phyloP scores from a whole-genome alignment of 257 asterid genomes.

The Linaria vulgaris region DNA sequence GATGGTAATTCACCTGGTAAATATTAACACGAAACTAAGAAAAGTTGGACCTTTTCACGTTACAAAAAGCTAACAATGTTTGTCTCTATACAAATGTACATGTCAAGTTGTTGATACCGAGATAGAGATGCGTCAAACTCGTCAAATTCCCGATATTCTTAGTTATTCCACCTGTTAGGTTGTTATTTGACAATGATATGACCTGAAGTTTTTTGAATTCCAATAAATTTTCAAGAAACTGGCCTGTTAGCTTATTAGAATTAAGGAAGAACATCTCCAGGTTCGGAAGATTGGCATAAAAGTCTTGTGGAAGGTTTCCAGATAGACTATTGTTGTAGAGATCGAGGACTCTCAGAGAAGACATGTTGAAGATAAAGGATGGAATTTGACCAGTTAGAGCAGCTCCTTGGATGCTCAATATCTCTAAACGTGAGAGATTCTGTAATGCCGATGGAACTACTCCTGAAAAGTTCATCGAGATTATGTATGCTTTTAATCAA shows the following conservation, averaged over 20 bases:
- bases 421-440: slow-evolving; percentile 38
- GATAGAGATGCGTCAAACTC: slow-evolving; percentile 17
- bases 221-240: slow-evolving; percentile 33
- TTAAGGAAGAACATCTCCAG: slow-evolving; percentile 33
- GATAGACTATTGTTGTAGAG: slow-evolving; percentile 41
- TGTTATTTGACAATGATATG: slow-evolving; percentile 31
- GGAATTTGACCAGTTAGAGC: slow-evolving; percentile 30
- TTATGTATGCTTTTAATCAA: too few species aligned
- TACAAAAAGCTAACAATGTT: neutral
- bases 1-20: slow-evolving; percentile 42
- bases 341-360: slow-evolving; percentile 25
- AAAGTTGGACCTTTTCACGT: neutral
- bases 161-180: slow-evolving; percentile 38
- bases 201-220: slow-evolving; percentile 31
- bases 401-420: slow-evolving; percentile 21
- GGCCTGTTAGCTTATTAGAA: slow-evolving; percentile 40
- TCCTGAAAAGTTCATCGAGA: slow-evolving; percentile 27
- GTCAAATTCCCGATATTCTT: slow-evolving; percentile 36
- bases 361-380: slow-evolving; percentile 36
- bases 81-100: slow-evolving; percentile 20
- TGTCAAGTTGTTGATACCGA: slow-evolving; percentile 33
- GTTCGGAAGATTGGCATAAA: slow-evolving; percentile 28
- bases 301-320: slow-evolving; percentile 37
- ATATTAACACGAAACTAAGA: neutral
- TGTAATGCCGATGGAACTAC: slow-evolving; percentile 40